Conservation (phyloP, 2,329 filamentous ascomycete genomes). For the Ophiocordyceps sinensis region DNA sequence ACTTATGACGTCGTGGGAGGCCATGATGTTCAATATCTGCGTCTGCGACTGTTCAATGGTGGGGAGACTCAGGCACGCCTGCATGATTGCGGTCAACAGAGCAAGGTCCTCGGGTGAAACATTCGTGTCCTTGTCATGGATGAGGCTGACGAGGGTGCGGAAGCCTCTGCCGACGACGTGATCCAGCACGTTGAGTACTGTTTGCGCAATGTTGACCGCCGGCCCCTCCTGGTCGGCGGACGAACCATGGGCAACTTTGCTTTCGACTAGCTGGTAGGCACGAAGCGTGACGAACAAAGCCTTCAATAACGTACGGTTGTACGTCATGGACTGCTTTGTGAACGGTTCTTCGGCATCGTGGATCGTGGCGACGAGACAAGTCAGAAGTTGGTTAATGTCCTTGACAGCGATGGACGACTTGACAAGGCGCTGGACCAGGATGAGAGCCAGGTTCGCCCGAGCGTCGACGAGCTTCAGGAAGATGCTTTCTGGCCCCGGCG, state of each 20-base stretch:
- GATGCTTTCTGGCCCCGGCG: slow-evolving; percentile 62
- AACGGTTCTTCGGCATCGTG: slow-evolving; percentile 40
- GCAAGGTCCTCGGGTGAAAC: slow-evolving; percentile 66
- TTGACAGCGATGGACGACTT: slow-evolving; percentile 35
- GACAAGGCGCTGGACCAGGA: slow-evolving; percentile 67
- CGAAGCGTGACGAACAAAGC: slow-evolving; percentile 73
- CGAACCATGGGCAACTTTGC: slow-evolving; percentile 15
- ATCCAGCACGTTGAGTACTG: slow-evolving; percentile 66
- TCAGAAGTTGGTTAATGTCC: slow-evolving; percentile 37
- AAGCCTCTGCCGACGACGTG: slow-evolving; percentile 71
- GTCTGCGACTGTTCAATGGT: slow-evolving; percentile 57
- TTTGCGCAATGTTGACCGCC: slow-evolving; percentile 36
- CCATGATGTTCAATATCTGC: slow-evolving; percentile 56
- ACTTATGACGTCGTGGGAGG: slow-evolving; percentile 58
- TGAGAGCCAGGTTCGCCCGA: slow-evolving; percentile 67
- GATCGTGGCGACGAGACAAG: slow-evolving; percentile 36
- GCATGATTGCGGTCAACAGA: slow-evolving; percentile 75
- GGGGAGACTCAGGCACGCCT: slow-evolving; percentile 68
- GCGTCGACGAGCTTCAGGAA: slow-evolving; percentile 65
- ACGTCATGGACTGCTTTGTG: slow-evolving; percentile 37
- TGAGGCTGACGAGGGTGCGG: slow-evolving; percentile 61
- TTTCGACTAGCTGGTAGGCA: slow-evolving; percentile 34
- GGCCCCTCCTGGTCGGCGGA: slow-evolving; percentile 18
- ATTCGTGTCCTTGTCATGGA: slow-evolving; percentile 57
- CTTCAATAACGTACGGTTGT: slow-evolving; percentile 74